Evolutionary conservation across 2,329 filamentous ascomycete species (phyloP), one percentile per base, ranked within the genome.

Genomic region (Arthrinium puccinioides): DNA sequence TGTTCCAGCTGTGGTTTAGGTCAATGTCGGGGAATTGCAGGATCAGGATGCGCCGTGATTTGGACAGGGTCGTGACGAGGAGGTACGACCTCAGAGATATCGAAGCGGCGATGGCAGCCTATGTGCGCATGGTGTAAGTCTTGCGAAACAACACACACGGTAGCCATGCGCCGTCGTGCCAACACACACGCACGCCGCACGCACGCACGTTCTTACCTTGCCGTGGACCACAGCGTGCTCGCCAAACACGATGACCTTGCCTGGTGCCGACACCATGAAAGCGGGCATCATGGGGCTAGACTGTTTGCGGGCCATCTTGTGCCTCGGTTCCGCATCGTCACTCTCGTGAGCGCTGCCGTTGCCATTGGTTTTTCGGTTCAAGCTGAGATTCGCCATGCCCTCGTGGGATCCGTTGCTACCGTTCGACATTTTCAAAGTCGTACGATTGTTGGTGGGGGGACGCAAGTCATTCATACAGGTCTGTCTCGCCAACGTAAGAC

Each of bases 181-280:
- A n/a, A n/a, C n/a, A n/a, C n/a, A n/a, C n/a, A n/a, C n/a, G n/a
- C n/a, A n/a, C n/a, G n/a, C n/a, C n/a, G n/a, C n/a, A n/a, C n/a
- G n/a, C n/a, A n/a, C n/a, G 9, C 15, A 13, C 24, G 14, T 10
- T 15, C 64, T 39, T 66, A 86, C 84, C 76, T 96, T 97, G 56
- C 89, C 89, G 56, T 98, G 80, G 15, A 98, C 92, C n/a, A 97
- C 92, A 3, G 92, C 85, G 66, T 98, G 92, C 62, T 98, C 92
- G 48, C 92, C 92, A 64, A 90, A 97, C 37, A 97, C 87, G 59
- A 98, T 98, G 56, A 96, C 92, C 61, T 98, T 98, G 46, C 90
- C 94, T 0, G 92, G 92, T 3, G 94, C 90, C 13, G 92, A 97
- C 40, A 97, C 89, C 86, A 98, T 95, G 59, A 98, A 98, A 43